Conservation (phyloP, 352 stramenopile genomes). For the Hyaloperonospora arabidopsidis region DNA sequence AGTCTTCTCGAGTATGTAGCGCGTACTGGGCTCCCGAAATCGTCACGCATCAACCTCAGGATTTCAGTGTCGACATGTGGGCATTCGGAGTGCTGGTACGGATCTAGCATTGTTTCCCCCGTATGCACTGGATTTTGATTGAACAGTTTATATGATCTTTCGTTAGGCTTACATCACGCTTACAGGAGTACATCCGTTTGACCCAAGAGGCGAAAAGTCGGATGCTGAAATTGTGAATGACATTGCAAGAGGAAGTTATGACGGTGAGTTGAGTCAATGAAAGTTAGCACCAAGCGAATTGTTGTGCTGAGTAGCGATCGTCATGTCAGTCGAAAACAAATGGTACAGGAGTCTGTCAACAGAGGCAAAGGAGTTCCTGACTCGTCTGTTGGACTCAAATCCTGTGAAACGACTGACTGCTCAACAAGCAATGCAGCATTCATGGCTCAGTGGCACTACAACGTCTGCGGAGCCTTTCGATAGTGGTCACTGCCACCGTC, state of each 20-base stretch:
- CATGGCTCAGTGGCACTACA: slow-evolving; percentile 48
- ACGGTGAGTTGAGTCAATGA: slow-evolving; percentile 28
- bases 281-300: not conserved
- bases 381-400: slow-evolving; percentile 40
- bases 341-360: slow-evolving; percentile 55
- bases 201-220: slow-evolving; percentile 57
- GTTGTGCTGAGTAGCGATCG: not conserved
- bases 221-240: slow-evolving; percentile 63
- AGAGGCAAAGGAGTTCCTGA: slow-evolving; percentile 59
- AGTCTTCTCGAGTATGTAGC: slow-evolving; percentile 14
- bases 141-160: no score
- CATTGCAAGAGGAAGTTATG: slow-evolving; percentile 50
- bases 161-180: slow-evolving; percentile 62
- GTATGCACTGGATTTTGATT: no score
- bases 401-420: slow-evolving; percentile 48
- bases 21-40: slow-evolving; percentile 79
- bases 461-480: slow-evolving; percentile 37
- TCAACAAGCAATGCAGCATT: slow-evolving; percentile 44
- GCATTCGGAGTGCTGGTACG: slow-evolving; percentile 65
- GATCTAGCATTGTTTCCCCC: not conserved
- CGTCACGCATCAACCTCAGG: slow-evolving; percentile 55
- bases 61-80: slow-evolving; percentile 75
- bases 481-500: slow-evolving; percentile 38
- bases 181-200: slow-evolving; percentile 69
- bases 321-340: slow-evolving; percentile 43